Percentiles rank a stretch among this genome's conserved stretches.
These are phyloP conservation scores for Macrocystidia cucumis DNA, from an alignment of 1,284 basidiomycete species.

Conservation along the genomic window DNA sequence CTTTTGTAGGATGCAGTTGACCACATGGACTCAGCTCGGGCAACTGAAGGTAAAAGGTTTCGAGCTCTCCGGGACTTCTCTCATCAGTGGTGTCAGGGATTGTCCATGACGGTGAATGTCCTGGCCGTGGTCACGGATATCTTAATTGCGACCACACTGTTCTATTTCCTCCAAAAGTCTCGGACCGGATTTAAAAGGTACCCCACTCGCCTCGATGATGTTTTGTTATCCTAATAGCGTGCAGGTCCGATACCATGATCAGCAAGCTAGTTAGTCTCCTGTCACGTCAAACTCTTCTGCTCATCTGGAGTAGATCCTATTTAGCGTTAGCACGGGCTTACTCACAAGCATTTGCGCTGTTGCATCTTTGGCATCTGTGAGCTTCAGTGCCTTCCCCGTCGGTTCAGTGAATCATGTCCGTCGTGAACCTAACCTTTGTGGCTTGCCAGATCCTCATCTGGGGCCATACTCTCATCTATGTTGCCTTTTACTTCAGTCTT, in stretches of 20 bases:
- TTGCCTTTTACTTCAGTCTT: constrained; percentile 49
- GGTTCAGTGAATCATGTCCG: neutral
- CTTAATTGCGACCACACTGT: constrained; percentile 40
- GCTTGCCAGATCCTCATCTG: constrained; percentile 35
- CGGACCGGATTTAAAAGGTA: constrained; percentile 47
- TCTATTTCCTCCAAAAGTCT: constrained; percentile 39
- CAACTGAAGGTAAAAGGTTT: constrained; percentile 31
- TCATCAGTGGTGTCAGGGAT: constrained; percentile 22
- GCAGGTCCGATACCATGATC: constrained; percentile 49
- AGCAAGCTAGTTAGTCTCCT: constrained; percentile 33
- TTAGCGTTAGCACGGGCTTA: constrained; percentile 47
- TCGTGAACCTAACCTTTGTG: constrained; percentile 1
- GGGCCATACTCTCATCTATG: constrained; percentile 44
- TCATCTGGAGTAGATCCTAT: constrained; percentile 31
- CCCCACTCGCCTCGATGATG: constrained; percentile 2
- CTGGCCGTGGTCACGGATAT: constrained; percentile 43
- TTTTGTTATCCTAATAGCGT: constrained; percentile 2
- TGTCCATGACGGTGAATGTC: constrained; percentile 49
- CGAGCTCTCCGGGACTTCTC: neutral
- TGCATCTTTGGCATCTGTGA: constrained; percentile 43
- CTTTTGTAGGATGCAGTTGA: constrained; percentile 25
- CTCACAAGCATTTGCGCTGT: constrained; percentile 48
- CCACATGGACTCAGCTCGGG: constrained; percentile 36
- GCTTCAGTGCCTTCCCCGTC: constrained; percentile 10
- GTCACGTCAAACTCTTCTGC: constrained; percentile 3